Base-by-base conservation (phyloP, 2,329 filamentous ascomycete genomes). In the Paraconiothyrium sp. region DNA sequence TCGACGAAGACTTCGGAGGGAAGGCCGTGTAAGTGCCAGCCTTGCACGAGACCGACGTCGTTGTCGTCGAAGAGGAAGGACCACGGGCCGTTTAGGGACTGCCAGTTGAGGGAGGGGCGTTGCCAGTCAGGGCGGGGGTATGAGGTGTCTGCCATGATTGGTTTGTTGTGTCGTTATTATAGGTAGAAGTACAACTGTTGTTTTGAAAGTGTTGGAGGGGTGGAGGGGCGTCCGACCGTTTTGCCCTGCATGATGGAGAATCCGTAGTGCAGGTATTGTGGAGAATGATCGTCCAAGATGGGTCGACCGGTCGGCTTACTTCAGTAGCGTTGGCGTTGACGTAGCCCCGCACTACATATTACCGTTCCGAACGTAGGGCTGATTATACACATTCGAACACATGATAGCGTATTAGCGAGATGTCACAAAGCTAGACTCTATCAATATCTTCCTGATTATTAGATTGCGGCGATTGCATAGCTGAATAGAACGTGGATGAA, bases 41-140 rank as follows among this genome's bases (percentile, higher is more conserved):
- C 70, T 30, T 83, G 72, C 4, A 70, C 60, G 1, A 88, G 78
- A 0, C 89, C 89, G 48, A 82, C 72, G 68, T 91, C 88, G 54
- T 84, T 79, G 69, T 91, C 89, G 72, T 91, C 89, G 62, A 90
- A 90, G 50, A 87, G 74, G 68, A 91, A 88, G 59, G 84, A 81
- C 89, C 89, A 91, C 6, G 82, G 78, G 0, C 88, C 88, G 65
- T 91, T 86, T 50, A 91, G 84, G 1, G 85, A 85, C 44, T 79
- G 74, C 89, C 89, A 91, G 49, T 79, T 82, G 32, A 89, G 81
- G 30, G 80, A 71, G 35, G 79, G 76, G 58, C 88, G 87, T 57
- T 84, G 72, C 74, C 90, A 90, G 76, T 91, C 88, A 0, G 89
- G 88, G 58, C 89, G 86, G 27, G 89, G 89, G 67, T 91, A 90